Base-by-base conservation (phyloP, 495 filamentous ascomycete genomes). In the Penicillium lagena region DNA sequence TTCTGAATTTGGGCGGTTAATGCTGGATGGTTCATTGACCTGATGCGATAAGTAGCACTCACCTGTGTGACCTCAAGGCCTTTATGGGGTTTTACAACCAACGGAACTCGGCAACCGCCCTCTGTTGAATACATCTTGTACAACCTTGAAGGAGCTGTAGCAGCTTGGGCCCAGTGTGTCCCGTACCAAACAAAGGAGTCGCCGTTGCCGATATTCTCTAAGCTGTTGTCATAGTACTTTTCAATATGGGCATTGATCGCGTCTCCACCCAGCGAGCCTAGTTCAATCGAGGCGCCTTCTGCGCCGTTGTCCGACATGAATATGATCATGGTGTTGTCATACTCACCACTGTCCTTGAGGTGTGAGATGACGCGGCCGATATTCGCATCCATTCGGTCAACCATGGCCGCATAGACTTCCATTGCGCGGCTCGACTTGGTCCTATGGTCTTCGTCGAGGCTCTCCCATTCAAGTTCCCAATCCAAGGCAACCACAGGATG, bases 231-330 rank as follows among this genome's bases (percentile, higher is more conserved):
- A 50, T 80, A 82, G 60, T 80, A 81, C 52, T 81, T 78, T 44
- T 78, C 60, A 6, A 83, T 61, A 44, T 76, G 72, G 33, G 67
- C 66, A 47, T 73, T 66, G 37, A 77, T 71, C 13, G 68, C 67
- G 51, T 65, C 70, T 49, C 76, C 65, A 27, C 75, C 69, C 50
- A 72, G 71, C 2, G 81, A 77, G 41, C 76, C 73, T 9, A 78
- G 77, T 47, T 83, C 79, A 44, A 80, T 75, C 33, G 76, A 68
- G 28, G 75, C 75, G 15, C 79, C 80, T 46, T 83, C 80, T 29
- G 80, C 80, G n/a, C 79, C 78, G 46, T 82, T 83, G 54, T 83
- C 77, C 31, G 72, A 77, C 73, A 83, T 76, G 64, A 82, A 82
- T 52, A 75, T 70, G 27, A 82, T 68, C 37, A 81, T 77, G 6